These are phyloP conservation scores for Physcomitrellopsis africana DNA, from an alignment of 225 moss, liverwort and hornwort species.

Conservation along the genomic window DNA sequence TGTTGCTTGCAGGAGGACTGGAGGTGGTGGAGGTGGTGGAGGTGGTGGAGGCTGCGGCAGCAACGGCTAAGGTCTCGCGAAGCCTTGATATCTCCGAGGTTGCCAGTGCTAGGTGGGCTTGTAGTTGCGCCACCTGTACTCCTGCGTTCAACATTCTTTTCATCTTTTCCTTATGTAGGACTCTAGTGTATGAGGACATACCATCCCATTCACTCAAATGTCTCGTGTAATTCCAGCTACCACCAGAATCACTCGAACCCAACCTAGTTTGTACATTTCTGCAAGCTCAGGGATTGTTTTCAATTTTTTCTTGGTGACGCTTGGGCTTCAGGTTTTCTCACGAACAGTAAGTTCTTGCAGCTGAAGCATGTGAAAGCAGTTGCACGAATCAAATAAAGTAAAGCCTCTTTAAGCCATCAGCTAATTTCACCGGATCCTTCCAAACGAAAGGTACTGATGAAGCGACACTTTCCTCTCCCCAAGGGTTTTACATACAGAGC, in stretches of 20 bases:
- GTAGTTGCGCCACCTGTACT: slow-evolving; percentile 91
- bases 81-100: slow-evolving; percentile 95
- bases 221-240: neutral
- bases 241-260: slow-evolving; percentile 1
- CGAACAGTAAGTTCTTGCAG: neutral
- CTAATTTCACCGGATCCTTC: neutral
- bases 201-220: neutral
- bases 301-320: neutral
- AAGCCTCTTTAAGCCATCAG: neutral
- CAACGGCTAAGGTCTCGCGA: slow-evolving; percentile 85
- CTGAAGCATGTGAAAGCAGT: neutral
- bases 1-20: slow-evolving; percentile 41
- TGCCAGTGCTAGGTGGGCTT: slow-evolving; percentile 89
- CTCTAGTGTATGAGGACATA: slow-evolving; percentile 24
- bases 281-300: neutral
- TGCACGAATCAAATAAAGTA: neutral
- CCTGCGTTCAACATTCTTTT: slow-evolving; percentile 61
- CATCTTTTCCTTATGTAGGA: slow-evolving; percentile 41
- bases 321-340: neutral
- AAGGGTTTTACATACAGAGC: neutral
- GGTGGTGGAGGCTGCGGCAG: slow-evolving; percentile 67
- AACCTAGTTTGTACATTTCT: slow-evolving; percentile 8
- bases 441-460: neutral
- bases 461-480: neutral
- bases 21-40: slow-evolving; percentile 39